Percentiles rank a stretch among this genome's conserved stretches.
Conservation (phyloP, 1,284 basidiomycete genomes). For the Cutaneotrichosporon sp. region DNA sequence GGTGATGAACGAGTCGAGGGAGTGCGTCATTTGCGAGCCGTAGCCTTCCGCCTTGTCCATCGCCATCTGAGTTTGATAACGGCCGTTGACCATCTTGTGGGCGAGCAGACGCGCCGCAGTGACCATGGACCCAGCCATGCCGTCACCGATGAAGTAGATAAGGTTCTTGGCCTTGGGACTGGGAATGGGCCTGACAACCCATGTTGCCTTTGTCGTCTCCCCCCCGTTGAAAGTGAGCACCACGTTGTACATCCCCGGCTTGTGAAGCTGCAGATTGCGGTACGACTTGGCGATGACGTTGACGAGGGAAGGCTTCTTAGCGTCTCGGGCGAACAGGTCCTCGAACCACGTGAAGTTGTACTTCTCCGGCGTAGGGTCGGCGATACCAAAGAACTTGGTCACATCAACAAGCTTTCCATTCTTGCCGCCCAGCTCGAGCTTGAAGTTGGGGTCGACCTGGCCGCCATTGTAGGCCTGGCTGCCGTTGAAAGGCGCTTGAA, state of each 20-base stretch:
- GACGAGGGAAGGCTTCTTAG: slow-evolving; percentile 38
- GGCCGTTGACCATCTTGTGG: slow-evolving; percentile 51
- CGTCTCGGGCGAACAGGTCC: slow-evolving; percentile 47
- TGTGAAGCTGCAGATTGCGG: slow-evolving; percentile 43
- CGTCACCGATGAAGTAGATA: slow-evolving; percentile 48
- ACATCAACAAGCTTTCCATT: slow-evolving; percentile 35
- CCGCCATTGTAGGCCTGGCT: slow-evolving; percentile 48
- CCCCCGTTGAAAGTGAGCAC: slow-evolving; percentile 33
- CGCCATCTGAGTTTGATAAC: slow-evolving; percentile 42
- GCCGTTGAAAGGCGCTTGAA: slow-evolving; percentile 50
- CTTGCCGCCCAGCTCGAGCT: slow-evolving; percentile 38
- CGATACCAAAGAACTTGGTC: slow-evolving; percentile 41
- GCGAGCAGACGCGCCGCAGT: slow-evolving; percentile 48
- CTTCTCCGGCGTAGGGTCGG: slow-evolving; percentile 27
- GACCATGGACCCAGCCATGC: slow-evolving; percentile 44
- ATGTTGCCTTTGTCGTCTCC: slow-evolving; percentile 34
- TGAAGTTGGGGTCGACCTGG: slow-evolving; percentile 35
- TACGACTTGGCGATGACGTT: slow-evolving; percentile 49
- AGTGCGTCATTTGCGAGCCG: slow-evolving; percentile 41
- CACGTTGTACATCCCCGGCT: slow-evolving; percentile 32
- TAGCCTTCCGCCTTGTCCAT: slow-evolving; percentile 41
- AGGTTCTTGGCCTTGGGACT: slow-evolving; percentile 46
- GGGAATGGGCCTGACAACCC: slow-evolving; percentile 36
- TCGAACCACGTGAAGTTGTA: slow-evolving; percentile 45
- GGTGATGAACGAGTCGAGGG: slow-evolving; percentile 45